Evolutionary conservation across 208 protist species (phyloP).

Genomic region (Naegleria fowleri): DNA sequence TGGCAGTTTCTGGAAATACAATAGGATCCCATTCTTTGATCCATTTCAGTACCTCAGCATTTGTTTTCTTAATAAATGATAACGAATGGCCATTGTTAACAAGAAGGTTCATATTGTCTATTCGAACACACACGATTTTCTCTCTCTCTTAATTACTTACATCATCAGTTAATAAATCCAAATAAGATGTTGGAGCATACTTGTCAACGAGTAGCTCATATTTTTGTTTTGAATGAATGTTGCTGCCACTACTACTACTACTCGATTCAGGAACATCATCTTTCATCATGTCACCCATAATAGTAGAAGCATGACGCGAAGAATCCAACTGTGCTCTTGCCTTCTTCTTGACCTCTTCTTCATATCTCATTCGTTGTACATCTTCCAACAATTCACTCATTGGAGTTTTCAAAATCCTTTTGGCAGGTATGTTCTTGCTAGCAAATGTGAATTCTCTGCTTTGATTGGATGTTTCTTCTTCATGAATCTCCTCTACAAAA

Average conservation of each 20-base stretch:
- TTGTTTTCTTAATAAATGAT: not conserved
- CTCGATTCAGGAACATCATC: no score
- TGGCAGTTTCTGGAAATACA: slow-evolving; percentile 34
- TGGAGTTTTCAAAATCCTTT: not conserved
- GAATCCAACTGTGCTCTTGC: not conserved
- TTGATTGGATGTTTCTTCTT: not conserved
- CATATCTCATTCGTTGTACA: not conserved
- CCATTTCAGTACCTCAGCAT: slow-evolving; percentile 38
- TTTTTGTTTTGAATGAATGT: not conserved
- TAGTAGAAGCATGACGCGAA: not conserved
- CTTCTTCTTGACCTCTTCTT: not conserved
- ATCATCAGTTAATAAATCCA: slow-evolving; percentile 15
- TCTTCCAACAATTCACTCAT: not conserved
- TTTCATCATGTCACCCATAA: not conserved
- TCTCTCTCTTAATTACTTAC: not conserved
- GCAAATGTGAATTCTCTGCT: no score
- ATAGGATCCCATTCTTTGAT: slow-evolving; percentile 44
- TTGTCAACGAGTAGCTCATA: slow-evolving; percentile 17
- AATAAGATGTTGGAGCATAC: slow-evolving; percentile 10
- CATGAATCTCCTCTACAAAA: not conserved
- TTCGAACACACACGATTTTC: no score
- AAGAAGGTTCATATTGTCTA: not conserved
- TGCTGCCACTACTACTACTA: no score
- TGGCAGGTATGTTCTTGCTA: not conserved
- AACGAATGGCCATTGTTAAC: not conserved